Percentiles rank a stretch among this genome's conserved stretches.
Evolutionary conservation across 176 grass and related monocot species (phyloP).

Genomic region (Puya raimondii): DNA sequence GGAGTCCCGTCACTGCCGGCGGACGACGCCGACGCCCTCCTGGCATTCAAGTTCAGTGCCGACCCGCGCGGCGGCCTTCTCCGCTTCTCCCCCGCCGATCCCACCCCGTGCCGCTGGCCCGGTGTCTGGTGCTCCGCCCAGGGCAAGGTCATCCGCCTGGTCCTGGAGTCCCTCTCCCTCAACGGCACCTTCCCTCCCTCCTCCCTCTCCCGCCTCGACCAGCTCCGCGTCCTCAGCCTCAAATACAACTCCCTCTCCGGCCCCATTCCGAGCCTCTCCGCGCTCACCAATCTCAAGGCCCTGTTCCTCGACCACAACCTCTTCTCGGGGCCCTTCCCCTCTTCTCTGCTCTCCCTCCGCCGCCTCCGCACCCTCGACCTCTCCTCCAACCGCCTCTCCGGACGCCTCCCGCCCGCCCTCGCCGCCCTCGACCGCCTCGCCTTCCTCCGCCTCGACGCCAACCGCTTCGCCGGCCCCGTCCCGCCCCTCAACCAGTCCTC

Average conservation of each 20-base stretch:
- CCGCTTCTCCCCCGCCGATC: neutral
- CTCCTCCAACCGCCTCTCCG: conserved; percentile 54
- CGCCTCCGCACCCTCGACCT: conserved; percentile 79
- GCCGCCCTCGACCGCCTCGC: conserved; percentile 42
- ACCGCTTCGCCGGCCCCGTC: conserved; percentile 64
- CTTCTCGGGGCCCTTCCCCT: conserved; percentile 68
- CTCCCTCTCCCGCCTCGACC: conserved; percentile 40
- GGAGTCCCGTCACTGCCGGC: neutral
- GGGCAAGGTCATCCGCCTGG: conserved; percentile 45
- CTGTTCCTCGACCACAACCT: conserved; percentile 67
- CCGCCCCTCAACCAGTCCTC: conserved; percentile 74
- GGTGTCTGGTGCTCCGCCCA: conserved; percentile 36
- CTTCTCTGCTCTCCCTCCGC: conserved; percentile 48
- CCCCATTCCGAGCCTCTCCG: conserved; percentile 60
- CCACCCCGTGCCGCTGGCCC: conserved; percentile 32
- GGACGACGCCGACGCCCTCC: conserved; percentile 20
- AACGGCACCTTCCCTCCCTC: conserved; percentile 47
- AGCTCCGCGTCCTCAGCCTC: conserved; percentile 85
- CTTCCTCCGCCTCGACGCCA: conserved; percentile 53
- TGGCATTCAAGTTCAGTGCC: conserved; percentile 67
- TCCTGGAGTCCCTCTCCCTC: conserved; percentile 47
- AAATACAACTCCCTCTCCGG: conserved; percentile 71
- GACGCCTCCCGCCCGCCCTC: conserved; percentile 46
- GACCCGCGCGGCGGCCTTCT: conserved; percentile 39
- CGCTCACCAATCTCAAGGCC: conserved; percentile 68